Percentiles rank a stretch among this genome's conserved stretches.
These are phyloP conservation scores for Lachancea kluyveri DNA, from an alignment of 805 yeast genomes.

Conservation along the genomic window DNA sequence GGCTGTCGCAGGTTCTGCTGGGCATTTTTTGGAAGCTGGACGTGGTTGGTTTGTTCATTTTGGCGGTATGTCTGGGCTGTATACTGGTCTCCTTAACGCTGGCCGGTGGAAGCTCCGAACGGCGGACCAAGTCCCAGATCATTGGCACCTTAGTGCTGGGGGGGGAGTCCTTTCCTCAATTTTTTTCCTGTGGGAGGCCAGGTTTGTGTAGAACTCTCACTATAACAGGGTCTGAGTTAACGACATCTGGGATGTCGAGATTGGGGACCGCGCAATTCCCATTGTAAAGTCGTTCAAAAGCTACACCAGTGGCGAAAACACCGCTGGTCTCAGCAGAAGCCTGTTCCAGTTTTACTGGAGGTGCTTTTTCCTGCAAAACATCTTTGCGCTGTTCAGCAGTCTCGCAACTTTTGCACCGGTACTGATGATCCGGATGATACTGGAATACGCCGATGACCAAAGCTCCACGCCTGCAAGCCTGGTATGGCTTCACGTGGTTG, in stretches of 20 bases:
- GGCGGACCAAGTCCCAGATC: slow-evolving; percentile 47
- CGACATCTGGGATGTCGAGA: no score
- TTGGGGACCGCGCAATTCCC: no score
- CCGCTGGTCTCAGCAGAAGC: no score
- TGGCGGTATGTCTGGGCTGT: slow-evolving; percentile 46
- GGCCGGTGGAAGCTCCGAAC: slow-evolving; percentile 46
- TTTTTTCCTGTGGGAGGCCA: slow-evolving; percentile 49
- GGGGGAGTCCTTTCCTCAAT: slow-evolving; percentile 41
- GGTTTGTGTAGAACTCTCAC: slow-evolving; percentile 46
- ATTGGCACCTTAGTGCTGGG: slow-evolving; percentile 57
- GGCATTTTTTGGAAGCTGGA: slow-evolving; percentile 50
- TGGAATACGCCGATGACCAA: slow-evolving; percentile 74
- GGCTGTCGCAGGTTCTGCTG: slow-evolving; percentile 14
- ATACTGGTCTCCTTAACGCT: slow-evolving; percentile 58
- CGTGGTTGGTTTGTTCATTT: slow-evolving; percentile 45
- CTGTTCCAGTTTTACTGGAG: no score
- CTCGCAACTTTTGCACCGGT: slow-evolving; percentile 43
- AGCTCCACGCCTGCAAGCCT: slow-evolving; percentile 46
- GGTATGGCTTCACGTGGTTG: slow-evolving; percentile 76
- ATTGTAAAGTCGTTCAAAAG: no score
- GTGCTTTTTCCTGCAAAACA: no score
- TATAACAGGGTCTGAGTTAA: no score
- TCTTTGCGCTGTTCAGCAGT: no score
- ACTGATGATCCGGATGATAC: slow-evolving; percentile 38
- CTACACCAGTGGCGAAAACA: no score